phyloP scores from a whole-genome alignment of 2,329 filamentous ascomycete species.

The Diaporthe caulivora region DNA sequence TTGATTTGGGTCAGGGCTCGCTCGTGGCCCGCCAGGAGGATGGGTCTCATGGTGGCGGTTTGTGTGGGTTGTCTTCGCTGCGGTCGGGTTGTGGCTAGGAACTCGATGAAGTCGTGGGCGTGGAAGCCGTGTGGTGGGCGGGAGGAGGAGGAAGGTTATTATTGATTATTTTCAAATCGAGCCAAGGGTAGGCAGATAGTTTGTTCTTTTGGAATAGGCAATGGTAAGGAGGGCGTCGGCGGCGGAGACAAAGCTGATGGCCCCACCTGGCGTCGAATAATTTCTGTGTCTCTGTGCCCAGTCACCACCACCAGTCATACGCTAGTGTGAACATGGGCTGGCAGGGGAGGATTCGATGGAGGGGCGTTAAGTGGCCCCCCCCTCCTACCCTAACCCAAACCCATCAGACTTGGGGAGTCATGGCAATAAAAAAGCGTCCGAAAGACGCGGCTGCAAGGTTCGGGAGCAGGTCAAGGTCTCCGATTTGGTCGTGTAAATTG shows the following conservation, averaged over 20 bases:
- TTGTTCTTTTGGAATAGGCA: slow-evolving; percentile 21
- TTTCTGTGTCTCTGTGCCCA: slow-evolving; percentile 35
- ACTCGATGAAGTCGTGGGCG: not conserved
- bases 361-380: not conserved
- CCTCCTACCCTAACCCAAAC: no score
- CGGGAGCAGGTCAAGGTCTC: slow-evolving; percentile 4
- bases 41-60: slow-evolving; percentile 86
- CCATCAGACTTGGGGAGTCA: no score
- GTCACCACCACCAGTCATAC: slow-evolving; percentile 30
- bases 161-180: slow-evolving; percentile 23
- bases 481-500: slow-evolving; percentile 32
- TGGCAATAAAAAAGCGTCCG: no score
- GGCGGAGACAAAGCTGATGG: slow-evolving; percentile 38
- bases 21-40: slow-evolving; percentile 96
- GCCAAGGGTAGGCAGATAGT: not conserved
- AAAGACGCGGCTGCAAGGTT: slow-evolving; percentile 7
- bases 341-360: not conserved
- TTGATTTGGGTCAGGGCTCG: slow-evolving; percentile 95
- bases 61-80: slow-evolving; percentile 40
- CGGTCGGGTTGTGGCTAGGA: not conserved
- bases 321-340: slow-evolving; percentile 11
- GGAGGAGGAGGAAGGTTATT: slow-evolving; percentile 16
- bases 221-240: slow-evolving; percentile 6
- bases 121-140: slow-evolving; percentile 13
- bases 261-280: slow-evolving; percentile 32